Evolutionary conservation across 495 filamentous ascomycete genomes (phyloP).

Genomic region (Penicillium daleae): DNA sequence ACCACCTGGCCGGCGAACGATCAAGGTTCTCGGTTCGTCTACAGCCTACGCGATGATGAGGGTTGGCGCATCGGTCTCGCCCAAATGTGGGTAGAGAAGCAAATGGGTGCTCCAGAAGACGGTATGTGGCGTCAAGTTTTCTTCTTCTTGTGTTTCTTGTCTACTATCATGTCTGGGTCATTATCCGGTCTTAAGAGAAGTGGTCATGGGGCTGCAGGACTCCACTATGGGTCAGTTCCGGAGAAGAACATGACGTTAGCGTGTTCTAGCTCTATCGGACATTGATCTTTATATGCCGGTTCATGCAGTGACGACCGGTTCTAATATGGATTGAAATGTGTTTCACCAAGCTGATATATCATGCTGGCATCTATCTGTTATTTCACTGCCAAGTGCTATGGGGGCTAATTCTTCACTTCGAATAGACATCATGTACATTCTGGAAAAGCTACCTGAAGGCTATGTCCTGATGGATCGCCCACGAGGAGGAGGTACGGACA

Average conservation of each 20-base stretch:
- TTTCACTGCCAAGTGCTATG: not conserved
- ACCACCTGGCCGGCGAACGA: slow-evolving; percentile 37
- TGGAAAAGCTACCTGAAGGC: slow-evolving; percentile 59
- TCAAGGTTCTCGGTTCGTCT: slow-evolving; percentile 19
- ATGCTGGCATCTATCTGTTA: not conserved
- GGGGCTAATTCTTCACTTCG: slow-evolving; percentile 9
- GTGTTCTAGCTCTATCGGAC: not conserved
- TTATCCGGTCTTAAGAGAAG: not conserved
- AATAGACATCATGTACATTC: slow-evolving; percentile 50
- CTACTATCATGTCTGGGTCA: not conserved
- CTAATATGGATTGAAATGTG: not conserved
- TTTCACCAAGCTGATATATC: not conserved
- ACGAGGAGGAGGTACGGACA: slow-evolving; percentile 42
- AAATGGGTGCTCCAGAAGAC: slow-evolving; percentile 30
- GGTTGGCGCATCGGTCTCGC: slow-evolving; percentile 41
- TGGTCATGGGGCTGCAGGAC: not conserved
- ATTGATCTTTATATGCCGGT: not conserved
- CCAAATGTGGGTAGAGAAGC: slow-evolving; percentile 41
- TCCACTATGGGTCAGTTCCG: not conserved
- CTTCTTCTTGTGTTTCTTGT: not conserved
- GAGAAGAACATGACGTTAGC: no score
- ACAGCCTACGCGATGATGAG: slow-evolving; percentile 25
- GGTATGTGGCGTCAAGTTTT: slow-evolving; percentile 30
- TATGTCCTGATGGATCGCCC: slow-evolving; percentile 54
- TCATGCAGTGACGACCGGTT: not conserved